Conservation (phyloP, 345 rosid genomes). For the Schrenkiella parvula region DNA sequence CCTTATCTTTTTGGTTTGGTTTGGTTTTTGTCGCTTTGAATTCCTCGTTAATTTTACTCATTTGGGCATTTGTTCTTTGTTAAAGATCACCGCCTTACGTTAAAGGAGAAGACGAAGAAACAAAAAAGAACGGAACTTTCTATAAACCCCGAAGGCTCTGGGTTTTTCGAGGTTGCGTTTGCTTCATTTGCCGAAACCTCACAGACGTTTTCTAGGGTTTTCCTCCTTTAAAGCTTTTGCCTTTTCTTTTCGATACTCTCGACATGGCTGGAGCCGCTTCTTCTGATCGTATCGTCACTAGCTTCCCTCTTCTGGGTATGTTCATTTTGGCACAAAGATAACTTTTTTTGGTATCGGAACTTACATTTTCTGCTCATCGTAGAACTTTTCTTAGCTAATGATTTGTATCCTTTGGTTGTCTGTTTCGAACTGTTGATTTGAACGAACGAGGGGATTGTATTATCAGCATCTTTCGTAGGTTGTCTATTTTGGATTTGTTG, state of each 20-base stretch:
- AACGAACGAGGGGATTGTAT: neutral
- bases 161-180: slow-evolving; percentile 22
- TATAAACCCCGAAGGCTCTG: slow-evolving; percentile 23
- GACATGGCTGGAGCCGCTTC: slow-evolving; percentile 49
- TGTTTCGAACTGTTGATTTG: neutral
- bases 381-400: neutral
- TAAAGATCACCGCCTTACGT: slow-evolving; percentile 35
- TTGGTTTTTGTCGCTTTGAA: slow-evolving; percentile 20
- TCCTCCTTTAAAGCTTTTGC: slow-evolving; percentile 1
- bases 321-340: neutral
- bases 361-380: neutral
- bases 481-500: neutral
- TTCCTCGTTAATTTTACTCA: slow-evolving; percentile 5
- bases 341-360: neutral
- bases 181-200: slow-evolving; percentile 9
- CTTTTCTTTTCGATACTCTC: slow-evolving; percentile 5
- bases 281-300: slow-evolving; percentile 53
- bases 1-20: slow-evolving; percentile 26
- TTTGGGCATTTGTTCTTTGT: slow-evolving; percentile 1
- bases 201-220: slow-evolving; percentile 34
- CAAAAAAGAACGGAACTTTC: slow-evolving; percentile 23
- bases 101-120: slow-evolving; percentile 24
- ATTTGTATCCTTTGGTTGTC: neutral
- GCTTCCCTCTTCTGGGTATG: slow-evolving; percentile 45
- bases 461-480: neutral